Conservation (phyloP, 805 yeast genomes). For the Ogataea saltuana region DNA sequence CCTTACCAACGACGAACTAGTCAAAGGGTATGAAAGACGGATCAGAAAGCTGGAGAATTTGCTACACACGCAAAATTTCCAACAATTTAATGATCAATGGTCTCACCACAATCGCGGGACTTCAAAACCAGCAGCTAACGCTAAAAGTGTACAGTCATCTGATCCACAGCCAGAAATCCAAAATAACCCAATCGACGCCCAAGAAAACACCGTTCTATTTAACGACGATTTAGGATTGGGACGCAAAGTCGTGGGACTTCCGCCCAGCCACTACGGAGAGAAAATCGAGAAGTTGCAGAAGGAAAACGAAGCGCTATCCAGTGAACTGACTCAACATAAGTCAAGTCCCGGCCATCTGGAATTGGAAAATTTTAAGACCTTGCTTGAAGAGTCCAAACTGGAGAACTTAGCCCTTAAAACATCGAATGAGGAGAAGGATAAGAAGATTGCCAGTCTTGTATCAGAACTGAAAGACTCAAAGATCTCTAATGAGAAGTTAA, state of each 20-base stretch:
- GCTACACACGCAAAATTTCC: constrained; percentile 70
- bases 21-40: constrained; percentile 67
- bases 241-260: constrained; percentile 28
- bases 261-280: constrained; percentile 33
- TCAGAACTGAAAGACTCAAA: constrained; percentile 8
- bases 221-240: constrained; percentile 23
- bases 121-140: constrained; percentile 6
- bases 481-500: constrained; percentile 12
- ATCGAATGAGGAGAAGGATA: constrained; percentile 19
- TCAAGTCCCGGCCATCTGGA: constrained; percentile 17
- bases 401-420: constrained; percentile 21
- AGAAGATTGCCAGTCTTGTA: constrained; percentile 15
- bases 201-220: constrained; percentile 22
- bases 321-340: constrained; percentile 19
- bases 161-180: constrained; percentile 6
- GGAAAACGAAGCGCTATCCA: constrained; percentile 25
- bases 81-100: constrained; percentile 46
- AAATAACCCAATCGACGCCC: constrained; percentile 2
- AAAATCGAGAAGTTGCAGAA: constrained; percentile 24
- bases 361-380: constrained; percentile 15
- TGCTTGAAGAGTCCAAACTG: constrained; percentile 19
- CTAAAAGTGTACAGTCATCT: constrained; percentile 12
- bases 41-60: constrained; percentile 76
- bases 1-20: constrained; percentile 36
- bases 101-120: constrained; percentile 22